Evolutionary conservation across 345 rosid species (phyloP).

Genomic region (Salix exigua): DNA sequence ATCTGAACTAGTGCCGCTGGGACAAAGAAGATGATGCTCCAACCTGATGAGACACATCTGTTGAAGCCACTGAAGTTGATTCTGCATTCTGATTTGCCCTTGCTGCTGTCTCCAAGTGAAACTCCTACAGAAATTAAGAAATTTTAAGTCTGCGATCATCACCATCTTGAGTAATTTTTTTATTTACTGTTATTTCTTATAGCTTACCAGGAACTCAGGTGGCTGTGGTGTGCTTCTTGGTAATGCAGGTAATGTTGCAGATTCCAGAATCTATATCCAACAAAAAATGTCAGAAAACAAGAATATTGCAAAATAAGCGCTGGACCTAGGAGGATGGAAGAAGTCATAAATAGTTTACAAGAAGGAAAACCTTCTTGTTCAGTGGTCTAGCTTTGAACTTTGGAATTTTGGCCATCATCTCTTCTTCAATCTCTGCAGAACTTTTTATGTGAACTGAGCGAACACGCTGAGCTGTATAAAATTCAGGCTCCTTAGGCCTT

Average conservation of each 20-base stretch:
- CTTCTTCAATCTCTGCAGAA: constrained; percentile 93
- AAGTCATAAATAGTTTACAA: constrained; percentile 2
- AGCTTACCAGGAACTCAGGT: constrained; percentile 78
- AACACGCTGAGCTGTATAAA: constrained; percentile 83
- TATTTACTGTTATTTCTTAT: not conserved
- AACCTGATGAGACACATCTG: constrained; percentile 72
- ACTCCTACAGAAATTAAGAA: constrained; percentile 53
- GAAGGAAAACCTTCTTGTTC: constrained; percentile 73
- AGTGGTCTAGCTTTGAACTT: constrained; percentile 97
- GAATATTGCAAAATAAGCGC: not conserved
- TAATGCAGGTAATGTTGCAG: constrained; percentile 53
- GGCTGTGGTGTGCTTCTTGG: constrained; percentile 73
- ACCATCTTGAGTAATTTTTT: not conserved
- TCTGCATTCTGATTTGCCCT: constrained; percentile 80
- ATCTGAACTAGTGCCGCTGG: not conserved
- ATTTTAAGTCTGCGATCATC: not conserved
- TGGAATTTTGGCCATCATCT: constrained; percentile 93
- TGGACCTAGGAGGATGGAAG: not conserved
- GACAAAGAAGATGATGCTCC: constrained; percentile 3
- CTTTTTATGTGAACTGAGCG: constrained; percentile 79
- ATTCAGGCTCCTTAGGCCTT: constrained; percentile 88
- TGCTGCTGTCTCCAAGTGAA: constrained; percentile 74
- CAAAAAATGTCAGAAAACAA: not conserved
- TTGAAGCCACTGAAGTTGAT: constrained; percentile 72
- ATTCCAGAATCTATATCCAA: constrained; percentile 62